Evolutionary conservation across 2,329 filamentous ascomycete genomes (phyloP).

Genomic region (Dendryphion nanum): DNA sequence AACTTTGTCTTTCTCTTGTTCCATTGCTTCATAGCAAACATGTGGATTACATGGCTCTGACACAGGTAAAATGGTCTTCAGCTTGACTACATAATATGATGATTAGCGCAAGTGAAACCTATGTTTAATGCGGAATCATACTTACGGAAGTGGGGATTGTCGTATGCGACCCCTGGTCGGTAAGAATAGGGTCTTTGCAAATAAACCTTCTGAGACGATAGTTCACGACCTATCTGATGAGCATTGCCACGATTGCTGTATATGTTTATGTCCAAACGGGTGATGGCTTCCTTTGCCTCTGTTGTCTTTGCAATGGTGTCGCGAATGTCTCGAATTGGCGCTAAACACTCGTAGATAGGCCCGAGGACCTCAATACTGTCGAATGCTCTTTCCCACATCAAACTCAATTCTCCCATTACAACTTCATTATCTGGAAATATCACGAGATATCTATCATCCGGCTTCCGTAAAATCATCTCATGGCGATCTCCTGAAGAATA

Average conservation of each 20-base stretch:
- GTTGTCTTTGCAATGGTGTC: slow-evolving; percentile 21
- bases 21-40: neutral
- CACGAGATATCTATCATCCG: slow-evolving; percentile 12
- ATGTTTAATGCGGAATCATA: no score
- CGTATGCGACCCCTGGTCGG: slow-evolving; percentile 13
- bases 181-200: slow-evolving; percentile 22
- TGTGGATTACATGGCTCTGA: neutral
- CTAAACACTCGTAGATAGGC: slow-evolving; percentile 24
- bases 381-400: slow-evolving; percentile 17
- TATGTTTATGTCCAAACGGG: slow-evolving; percentile 24
- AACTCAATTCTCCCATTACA: slow-evolving; percentile 20
- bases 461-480: slow-evolving; percentile 10
- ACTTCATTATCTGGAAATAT: slow-evolving; percentile 12
- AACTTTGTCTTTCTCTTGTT: slow-evolving; percentile 4
- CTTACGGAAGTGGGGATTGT: slow-evolving; percentile 27
- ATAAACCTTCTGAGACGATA: slow-evolving; percentile 22
- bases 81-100: no score
- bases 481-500: slow-evolving; percentile 15
- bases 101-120: no score
- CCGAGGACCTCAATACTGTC: slow-evolving; percentile 13
- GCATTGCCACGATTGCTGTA: slow-evolving; percentile 14
- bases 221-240: slow-evolving; percentile 13
- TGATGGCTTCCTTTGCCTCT: slow-evolving; percentile 23
- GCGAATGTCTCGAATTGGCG: slow-evolving; percentile 13
- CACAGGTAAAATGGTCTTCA: slow-evolving; percentile 16